These are phyloP conservation scores for Ophiostoma ips DNA, from an alignment of 2,329 filamentous ascomycete genomes.

Conservation along the genomic window DNA sequence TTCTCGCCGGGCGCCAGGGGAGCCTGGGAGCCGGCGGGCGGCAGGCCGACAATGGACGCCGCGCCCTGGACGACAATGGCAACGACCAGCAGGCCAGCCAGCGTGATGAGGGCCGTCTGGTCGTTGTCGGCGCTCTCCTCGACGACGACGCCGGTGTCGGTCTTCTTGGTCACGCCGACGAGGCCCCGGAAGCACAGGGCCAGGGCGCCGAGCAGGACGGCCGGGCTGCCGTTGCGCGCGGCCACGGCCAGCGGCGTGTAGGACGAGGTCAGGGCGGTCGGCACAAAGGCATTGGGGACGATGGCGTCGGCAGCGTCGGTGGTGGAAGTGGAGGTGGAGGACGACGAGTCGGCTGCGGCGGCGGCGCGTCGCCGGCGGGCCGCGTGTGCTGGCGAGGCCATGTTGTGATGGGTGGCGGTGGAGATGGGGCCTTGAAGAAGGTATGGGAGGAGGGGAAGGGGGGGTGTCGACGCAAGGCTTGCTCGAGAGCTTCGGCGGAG, in stretches of 20 bases:
- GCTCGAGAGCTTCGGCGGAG: too few relatives aligned
- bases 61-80: conserved; percentile 20
- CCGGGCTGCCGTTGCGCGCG: conserved; percentile 19
- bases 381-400: background rate
- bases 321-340: background rate
- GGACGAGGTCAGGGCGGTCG: conserved; percentile 5
- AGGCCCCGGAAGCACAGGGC: conserved; percentile 18
- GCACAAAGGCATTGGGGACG: background rate
- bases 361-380: conserved; percentile 8
- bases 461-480: too few relatives aligned
- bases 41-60: conserved; percentile 51
- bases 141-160: background rate
- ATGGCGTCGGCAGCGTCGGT: background rate
- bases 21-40: conserved; percentile 34
- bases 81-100: conserved; percentile 20
- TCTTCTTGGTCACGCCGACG: conserved; percentile 11
- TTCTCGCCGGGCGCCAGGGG: conserved; percentile 29
- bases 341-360: background rate
- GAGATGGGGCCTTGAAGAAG: too few relatives aligned
- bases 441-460: too few relatives aligned
- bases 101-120: conserved; percentile 14
- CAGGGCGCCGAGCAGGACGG: conserved; percentile 18
- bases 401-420: background rate
- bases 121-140: conserved; percentile 2
- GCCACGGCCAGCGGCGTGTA: conserved; percentile 15